Conservation (phyloP, 495 filamentous ascomycete genomes). For the Trypethelium eluteriae region DNA sequence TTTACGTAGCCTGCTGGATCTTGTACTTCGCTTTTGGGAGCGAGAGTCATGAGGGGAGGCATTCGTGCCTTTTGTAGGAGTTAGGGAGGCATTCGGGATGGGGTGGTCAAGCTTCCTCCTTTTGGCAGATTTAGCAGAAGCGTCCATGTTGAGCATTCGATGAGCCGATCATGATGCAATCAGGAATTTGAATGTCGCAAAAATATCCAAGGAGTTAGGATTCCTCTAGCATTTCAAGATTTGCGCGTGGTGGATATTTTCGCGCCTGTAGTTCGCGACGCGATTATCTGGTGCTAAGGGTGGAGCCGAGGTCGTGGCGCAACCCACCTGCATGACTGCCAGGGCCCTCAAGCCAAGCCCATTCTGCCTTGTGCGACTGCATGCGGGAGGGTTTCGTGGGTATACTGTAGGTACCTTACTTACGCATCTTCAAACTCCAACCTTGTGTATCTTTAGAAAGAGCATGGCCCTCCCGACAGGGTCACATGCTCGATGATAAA, state of each 20-base stretch:
- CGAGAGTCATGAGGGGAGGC: not conserved
- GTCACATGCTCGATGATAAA: too few species aligned
- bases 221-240: not conserved
- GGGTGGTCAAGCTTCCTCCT: conserved; percentile 28
- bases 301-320: not conserved
- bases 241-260: not conserved
- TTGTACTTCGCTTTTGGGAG: conserved; percentile 1
- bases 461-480: too few species aligned
- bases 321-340: not conserved
- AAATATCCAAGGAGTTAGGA: not conserved
- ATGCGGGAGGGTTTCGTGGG: too few species aligned
- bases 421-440: too few species aligned
- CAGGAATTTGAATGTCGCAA: not conserved
- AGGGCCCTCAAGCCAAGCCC: not conserved
- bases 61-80: conserved; percentile 9
- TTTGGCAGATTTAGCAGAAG: conserved; percentile 26
- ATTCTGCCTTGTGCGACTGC: not conserved
- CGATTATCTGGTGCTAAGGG: not conserved
- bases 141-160: conserved; percentile 17
- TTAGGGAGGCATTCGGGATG: not conserved
- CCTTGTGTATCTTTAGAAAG: too few species aligned
- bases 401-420: too few species aligned
- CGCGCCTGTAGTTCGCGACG: not conserved
- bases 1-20: not conserved
- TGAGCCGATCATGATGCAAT: not conserved